Evolutionary conservation across 495 filamentous ascomycete genomes (phyloP), one percentile per base, ranked within the genome.

Genomic region (Penicillium silybi): DNA sequence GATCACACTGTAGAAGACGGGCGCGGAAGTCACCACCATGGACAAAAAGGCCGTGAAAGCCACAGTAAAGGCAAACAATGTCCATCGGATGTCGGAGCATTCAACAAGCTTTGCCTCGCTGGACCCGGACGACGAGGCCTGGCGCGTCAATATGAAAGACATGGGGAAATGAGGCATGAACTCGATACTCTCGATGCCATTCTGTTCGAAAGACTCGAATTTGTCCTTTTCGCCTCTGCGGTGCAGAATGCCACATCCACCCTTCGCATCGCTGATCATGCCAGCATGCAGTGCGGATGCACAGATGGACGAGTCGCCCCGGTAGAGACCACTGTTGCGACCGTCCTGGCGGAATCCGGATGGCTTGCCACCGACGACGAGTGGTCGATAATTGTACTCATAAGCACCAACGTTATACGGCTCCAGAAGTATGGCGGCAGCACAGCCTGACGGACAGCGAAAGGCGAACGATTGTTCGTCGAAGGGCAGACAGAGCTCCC

Each of bases 251-350:
- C 84, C 89, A 61, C 89, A 91, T 3, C 89, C 89, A 35, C 89
- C 89, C 4, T 72, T 74, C 0, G 70, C 62, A 62, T 87, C 71
- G 27, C 76, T 76, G 39, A 89, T 76, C 29, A 90, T 41, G 6
- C 88, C 88, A 8, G 87, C 80, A 68, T 92, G 88, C 23, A 92
- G 77, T 15, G 87, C 88, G 6, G 87, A 71, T 11, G 78, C 78
- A 61, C 88, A 92, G 53, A 91, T 84, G 48, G 85, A 85, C 2
- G 88, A 91, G 59, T 92, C 89, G 5, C 86, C 84, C 13, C 89
- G 80, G 66, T 93, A 93, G 18, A 83, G 58, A 0, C 79, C 67
- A 41, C 67, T 53, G 15, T 42, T 52, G 20, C 63, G 62, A 10
- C 69, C 66, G 34, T 65, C 66, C 11, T 67, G 52, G 3, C 70